A percentile compares a stretch with the other conserved stretches of the same genome.
Conservation (phyloP, 139 green algal genomes). For the Tetradesmus obliquus region DNA sequence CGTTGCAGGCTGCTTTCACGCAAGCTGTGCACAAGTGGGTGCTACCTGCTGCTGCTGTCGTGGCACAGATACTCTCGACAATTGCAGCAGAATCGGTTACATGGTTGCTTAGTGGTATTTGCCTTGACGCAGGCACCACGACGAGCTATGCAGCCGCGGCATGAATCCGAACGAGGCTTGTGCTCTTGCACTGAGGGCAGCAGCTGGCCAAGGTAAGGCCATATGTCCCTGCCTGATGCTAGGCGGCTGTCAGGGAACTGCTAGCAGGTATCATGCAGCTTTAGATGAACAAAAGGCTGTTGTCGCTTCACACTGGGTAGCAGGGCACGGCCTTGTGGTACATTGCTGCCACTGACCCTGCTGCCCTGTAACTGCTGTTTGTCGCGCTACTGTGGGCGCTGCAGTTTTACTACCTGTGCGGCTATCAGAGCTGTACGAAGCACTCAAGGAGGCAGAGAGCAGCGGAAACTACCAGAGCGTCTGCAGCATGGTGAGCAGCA, state of each 20-base stretch:
- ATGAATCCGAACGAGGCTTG: conserved; percentile 68
- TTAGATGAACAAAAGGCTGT: background rate
- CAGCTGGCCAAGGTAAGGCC: conserved; percentile 57
- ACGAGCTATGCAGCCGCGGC: conserved; percentile 38
- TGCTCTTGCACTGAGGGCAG: conserved; percentile 66
- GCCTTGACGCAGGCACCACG: conserved; percentile 14
- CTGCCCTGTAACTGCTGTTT: background rate
- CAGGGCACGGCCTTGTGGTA: background rate
- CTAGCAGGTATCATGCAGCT: background rate
- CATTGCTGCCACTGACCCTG: background rate
- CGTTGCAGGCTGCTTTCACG: conserved; percentile 27
- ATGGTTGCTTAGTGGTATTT: too few relatives aligned
- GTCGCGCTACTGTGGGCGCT: background rate
- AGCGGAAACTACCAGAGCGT: background rate
- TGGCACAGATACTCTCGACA: background rate
- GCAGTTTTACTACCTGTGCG: conserved; percentile 7
- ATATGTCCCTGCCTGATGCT: background rate
- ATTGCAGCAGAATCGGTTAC: too few relatives aligned
- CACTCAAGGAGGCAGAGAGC: background rate
- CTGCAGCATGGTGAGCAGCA: conserved; percentile 30
- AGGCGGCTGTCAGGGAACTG: background rate
- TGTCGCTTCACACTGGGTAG: background rate
- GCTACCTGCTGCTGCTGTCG: background rate
- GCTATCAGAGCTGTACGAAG: conserved; percentile 11
- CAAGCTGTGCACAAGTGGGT: conserved; percentile 37